Base-by-base conservation (phyloP, 805 yeast species). In the Candida coquimbonensis region DNA sequence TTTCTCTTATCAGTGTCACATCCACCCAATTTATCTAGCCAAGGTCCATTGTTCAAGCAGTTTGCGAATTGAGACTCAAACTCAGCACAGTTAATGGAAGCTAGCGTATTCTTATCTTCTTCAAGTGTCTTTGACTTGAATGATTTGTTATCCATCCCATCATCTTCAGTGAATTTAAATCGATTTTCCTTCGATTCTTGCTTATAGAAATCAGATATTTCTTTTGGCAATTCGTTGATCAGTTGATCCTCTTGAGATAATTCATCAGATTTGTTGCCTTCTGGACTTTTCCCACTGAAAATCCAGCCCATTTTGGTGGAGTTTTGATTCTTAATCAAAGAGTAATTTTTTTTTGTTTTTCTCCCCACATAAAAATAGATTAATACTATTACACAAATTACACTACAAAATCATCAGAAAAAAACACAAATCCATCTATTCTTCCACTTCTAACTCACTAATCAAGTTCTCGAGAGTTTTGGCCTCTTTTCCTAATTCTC, bases 401-500 rank as follows among this genome's bases (percentile, higher is more conserved):
- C 31, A 32, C 36, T 34, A 34, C 36, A 34, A 34, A 34, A n/a
- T n/a, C 14, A 14, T 13, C 7, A 7, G 6, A 14, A 32, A 31
- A 32, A 14, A 13, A n/a, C 16, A 27, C n/a, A 12, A 14, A 4
- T 34, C 8, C 4, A 8, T 34, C 36, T 34, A 34, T 11, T 24
- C 27, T 1, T n/a, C 17, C 13, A 31, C 26, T 36, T 40, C 40
- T 12, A 39, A 14, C 26, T 39, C 34, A 5, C 16, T 37, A 19
- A 48, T 38, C 16, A 57, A 17, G 3, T 38, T 37, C 29, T 54
- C 46, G n/a, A 57, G 33, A 3, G 49, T 38, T 24, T 65, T 67
- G 8, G 77, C 72, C 13, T 60, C 73, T 49, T 80, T 73, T 3
- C 89, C 89, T 17, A 74, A 66, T 40, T 81, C 87, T 1, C 90